Evolutionary conservation across 148 eudicot species (phyloP), one percentile per base, ranked within the genome.

Genomic region (Silene conica): DNA sequence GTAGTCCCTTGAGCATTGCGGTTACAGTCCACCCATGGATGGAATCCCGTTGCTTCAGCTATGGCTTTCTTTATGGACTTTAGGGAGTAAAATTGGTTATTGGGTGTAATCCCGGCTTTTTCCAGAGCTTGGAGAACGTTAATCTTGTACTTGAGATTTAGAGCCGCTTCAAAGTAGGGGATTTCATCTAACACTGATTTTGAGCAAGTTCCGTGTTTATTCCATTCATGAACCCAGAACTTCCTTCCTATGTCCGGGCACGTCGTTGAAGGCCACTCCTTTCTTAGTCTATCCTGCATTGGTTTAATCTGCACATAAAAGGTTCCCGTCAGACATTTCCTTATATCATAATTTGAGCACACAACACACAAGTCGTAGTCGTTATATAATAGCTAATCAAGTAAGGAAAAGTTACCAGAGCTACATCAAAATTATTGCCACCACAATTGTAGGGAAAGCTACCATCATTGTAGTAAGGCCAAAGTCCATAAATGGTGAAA

Each of bases 181-280:
- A 85, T 84, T 68, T 81, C 82, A 26, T 82, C 74, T 28, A 87
- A 76, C 28, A 70, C 67, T 0, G 90, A 83, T 22, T 79, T 83
- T 1, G 86, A 74, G 78, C 90, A 87, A 0, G 88, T 81, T 0
- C 90, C 90, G 20, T 76, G 90, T 70, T 87, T 87, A 60, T 73
- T 69, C 90, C 90, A 87, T 28, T 87, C 90, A 54, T 85, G 88
- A 0, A 75, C 66, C 90, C 90, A 87, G 48, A 85, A 85, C 23
- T 70, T 78, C 15, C 59, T 59, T 25, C 82, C 85, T 3, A 70
- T 72, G 63, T 79, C 81, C 9, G 86, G 86, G 69, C 88, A 87
- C 4, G 83, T 74, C 13, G 78, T 34, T 0, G 90, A 45, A n/a
- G 90, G 90, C 90, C 90, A 87, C 1, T 76, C 78, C 25, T 63